Base-by-base conservation (phyloP, 2,329 filamentous ascomycete species). In the Aspergillus ibericus region DNA sequence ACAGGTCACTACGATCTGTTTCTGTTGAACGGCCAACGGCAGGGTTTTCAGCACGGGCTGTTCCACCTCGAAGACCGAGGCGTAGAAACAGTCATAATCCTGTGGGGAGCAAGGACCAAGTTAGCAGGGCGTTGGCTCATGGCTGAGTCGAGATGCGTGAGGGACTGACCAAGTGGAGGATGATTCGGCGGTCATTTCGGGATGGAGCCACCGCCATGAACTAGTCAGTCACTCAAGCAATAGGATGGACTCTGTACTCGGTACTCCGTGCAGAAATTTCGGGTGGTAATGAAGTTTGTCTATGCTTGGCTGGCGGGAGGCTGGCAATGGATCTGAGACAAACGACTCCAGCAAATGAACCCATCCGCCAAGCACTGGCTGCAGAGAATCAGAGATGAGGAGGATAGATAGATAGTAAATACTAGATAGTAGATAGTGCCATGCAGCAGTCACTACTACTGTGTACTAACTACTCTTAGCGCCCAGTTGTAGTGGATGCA, bases 1-100 rank as follows among this genome's bases (percentile, higher is more conserved):
- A 82, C 91, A 96, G 4, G 92, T 96, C 20, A 93, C 91, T 40
- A 95, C 82, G 56, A 97, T 96, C 72, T 92, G 91, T 77, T 97
- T 97, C 76, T 97, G 93, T 75, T 93, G 90, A 59, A 96, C 87
- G 35, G 92, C 93, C 34, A 98, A 80, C 6, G 92, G 91, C 16
- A 89, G 77, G 1, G 83, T 81, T 70, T 86, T 91, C 58, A 97
- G 80, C 2, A 82, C 79, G 0, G 92, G 91, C 64, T 90, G 87
- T 71, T 90, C 88, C 63, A 88, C 88, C 77, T 97, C 92, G 66
- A 95, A 88, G 8, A 95, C 92, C 51, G 92, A 91, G 20, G 93
- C 93, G 74, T 98, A 98, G 80, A 98, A 98, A 79, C 91, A 96
- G 78, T 81, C 79, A 69, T 80, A 81, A 65, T 81, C 78, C 77